Percentiles rank a stretch among this genome's conserved stretches.
phyloP scores from a whole-genome alignment of 1,139 yeast genomes.

The Candida sp. region DNA sequence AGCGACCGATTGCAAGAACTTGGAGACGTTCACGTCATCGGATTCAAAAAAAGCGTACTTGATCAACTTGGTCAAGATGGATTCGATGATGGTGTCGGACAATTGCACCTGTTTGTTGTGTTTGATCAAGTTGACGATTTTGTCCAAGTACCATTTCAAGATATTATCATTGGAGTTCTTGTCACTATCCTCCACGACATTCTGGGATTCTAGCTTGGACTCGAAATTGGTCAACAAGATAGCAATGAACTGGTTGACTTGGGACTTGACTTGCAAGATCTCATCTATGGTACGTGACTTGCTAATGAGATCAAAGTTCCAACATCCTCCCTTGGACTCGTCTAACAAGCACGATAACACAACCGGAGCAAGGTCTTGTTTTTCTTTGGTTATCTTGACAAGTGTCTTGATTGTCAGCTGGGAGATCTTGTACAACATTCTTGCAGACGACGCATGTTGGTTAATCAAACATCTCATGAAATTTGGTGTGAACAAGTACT shows the following conservation, averaged over 20 bases:
- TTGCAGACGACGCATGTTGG: slow-evolving; percentile 70
- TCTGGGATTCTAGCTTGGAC: slow-evolving; percentile 26
- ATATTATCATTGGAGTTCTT: slow-evolving; percentile 42
- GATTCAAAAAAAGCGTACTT: slow-evolving; percentile 57
- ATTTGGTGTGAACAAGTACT: slow-evolving; percentile 65
- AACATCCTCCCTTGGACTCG: slow-evolving; percentile 58
- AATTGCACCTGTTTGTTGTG: slow-evolving; percentile 30
- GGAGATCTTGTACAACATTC: slow-evolving; percentile 73
- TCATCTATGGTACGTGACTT: slow-evolving; percentile 70
- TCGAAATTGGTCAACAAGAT: slow-evolving; percentile 19
- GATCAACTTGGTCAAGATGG: slow-evolving; percentile 55
- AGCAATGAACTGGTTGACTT: slow-evolving; percentile 9
- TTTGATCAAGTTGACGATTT: slow-evolving; percentile 60
- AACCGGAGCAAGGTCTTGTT: slow-evolving; percentile 50
- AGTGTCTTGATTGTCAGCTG: slow-evolving; percentile 52
- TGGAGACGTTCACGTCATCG: slow-evolving; percentile 32
- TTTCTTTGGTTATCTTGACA: slow-evolving; percentile 34
- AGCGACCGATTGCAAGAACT: slow-evolving; percentile 28
- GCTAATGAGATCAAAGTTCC: slow-evolving; percentile 80
- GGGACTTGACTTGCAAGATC: slow-evolving; percentile 38
- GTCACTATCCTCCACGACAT: slow-evolving; percentile 14
- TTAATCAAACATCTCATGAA: slow-evolving; percentile 76
- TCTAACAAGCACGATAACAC: slow-evolving; percentile 53
- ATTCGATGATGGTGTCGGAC: slow-evolving; percentile 32
- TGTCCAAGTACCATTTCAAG: slow-evolving; percentile 73